Evolutionary conservation across 257 asterid genomes (phyloP).

Genomic region (Voacanga thouarsii): DNA sequence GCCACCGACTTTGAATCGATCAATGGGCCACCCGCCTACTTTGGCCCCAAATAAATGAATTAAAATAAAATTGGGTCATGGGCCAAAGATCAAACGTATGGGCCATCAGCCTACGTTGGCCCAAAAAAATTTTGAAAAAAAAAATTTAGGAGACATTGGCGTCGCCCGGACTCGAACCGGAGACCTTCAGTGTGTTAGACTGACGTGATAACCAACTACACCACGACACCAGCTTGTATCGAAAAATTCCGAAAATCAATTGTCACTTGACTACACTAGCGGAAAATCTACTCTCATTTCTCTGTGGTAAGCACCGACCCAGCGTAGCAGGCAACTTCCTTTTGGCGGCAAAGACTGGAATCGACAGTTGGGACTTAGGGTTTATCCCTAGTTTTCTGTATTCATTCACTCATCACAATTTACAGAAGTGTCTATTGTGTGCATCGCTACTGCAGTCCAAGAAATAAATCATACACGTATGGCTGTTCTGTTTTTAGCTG

Average conservation of each 20-base stretch:
- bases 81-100: too few relatives aligned
- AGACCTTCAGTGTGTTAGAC: constrained; percentile 99
- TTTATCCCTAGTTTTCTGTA: background rate
- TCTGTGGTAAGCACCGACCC: too few relatives aligned
- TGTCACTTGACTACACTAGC: too few relatives aligned
- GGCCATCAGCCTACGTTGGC: too few relatives aligned
- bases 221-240: constrained; percentile 84
- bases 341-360: constrained; percentile 5
- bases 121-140: too few relatives aligned
- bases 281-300: too few relatives aligned
- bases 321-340: background rate
- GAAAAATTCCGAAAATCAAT: too few relatives aligned
- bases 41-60: too few relatives aligned
- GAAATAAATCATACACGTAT: background rate
- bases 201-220: constrained; percentile 99
- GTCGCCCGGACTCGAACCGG: constrained; percentile 59
- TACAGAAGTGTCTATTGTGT: too few relatives aligned
- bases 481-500: background rate
- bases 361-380: background rate
- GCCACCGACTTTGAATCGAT: too few relatives aligned
- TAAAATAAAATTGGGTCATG: too few relatives aligned
- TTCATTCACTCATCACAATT: background rate
- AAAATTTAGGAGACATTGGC: constrained; percentile 15
- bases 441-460: background rate
- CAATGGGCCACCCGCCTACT: too few relatives aligned